Conservation (phyloP, 2,329 filamentous ascomycete genomes). For the Chaetomium olivaceum region DNA sequence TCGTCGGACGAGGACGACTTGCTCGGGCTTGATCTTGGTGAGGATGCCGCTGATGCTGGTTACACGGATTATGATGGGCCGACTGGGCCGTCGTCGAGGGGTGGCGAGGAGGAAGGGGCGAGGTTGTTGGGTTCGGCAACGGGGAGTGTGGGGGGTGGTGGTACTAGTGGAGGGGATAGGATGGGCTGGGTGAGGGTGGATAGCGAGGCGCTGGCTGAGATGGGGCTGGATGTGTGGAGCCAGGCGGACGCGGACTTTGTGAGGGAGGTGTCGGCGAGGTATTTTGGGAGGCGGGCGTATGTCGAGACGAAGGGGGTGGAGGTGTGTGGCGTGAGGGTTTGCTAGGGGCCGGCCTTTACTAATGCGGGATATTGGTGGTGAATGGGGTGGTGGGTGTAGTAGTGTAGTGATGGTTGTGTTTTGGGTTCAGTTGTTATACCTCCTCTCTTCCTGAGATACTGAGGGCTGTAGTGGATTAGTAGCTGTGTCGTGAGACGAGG, state of each 20-base stretch:
- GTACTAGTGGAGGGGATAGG: conserved; percentile 35
- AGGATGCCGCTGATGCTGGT: conserved; percentile 23
- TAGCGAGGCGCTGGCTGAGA: conserved; percentile 64
- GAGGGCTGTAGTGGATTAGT: not conserved
- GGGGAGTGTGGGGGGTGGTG: not conserved
- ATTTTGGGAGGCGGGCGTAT: conserved; percentile 64
- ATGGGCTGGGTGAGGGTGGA: conserved; percentile 55
- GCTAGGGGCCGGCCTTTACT: conserved; percentile 43
- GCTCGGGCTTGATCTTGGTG: conserved; percentile 32
- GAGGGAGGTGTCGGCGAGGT: conserved; percentile 59
- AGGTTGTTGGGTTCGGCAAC: conserved; percentile 17
- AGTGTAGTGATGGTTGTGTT: not conserved
- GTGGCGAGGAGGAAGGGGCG: conserved; percentile 19
- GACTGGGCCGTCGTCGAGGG: too few relatives aligned
- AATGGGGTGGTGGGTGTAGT: not conserved
- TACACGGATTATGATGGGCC: conserved; percentile 8
- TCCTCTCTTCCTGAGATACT: not conserved
- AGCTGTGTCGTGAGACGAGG: not conserved
- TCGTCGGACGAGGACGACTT: conserved; percentile 47
- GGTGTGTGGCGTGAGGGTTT: conserved; percentile 72
- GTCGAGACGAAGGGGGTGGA: conserved; percentile 70
- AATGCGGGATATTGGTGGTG: not conserved
- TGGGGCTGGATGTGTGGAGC: conserved; percentile 81
- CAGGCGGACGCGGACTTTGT: conserved; percentile 69
- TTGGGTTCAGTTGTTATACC: not conserved